phyloP scores from a whole-genome alignment of 495 filamentous ascomycete genomes.

The Talaromyces thailandensis region DNA sequence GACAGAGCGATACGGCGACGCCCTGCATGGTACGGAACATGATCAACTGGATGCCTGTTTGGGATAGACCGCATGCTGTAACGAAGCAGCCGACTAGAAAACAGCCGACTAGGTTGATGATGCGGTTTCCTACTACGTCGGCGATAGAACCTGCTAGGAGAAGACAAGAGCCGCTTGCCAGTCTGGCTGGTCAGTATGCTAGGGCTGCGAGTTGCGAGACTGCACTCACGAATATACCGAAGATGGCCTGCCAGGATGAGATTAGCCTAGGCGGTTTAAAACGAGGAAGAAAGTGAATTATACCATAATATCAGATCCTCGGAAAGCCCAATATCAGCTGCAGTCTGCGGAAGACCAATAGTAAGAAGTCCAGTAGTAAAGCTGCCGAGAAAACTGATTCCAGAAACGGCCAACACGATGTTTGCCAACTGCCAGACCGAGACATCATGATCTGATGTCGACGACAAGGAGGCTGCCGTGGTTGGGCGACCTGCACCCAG shows the following conservation, averaged over 20 bases:
- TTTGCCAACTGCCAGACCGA: neutral
- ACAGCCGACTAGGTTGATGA: conserved; percentile 36
- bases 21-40: conserved; percentile 42
- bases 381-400: conserved; percentile 28
- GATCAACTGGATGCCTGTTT: conserved; percentile 38
- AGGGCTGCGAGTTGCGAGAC: neutral
- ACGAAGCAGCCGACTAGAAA: conserved; percentile 34
- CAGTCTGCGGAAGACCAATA: conserved; percentile 39
- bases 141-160: conserved; percentile 42
- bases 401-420: conserved; percentile 16
- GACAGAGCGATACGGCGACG: conserved; percentile 36
- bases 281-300: conserved; percentile 16
- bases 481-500: neutral
- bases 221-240: conserved; percentile 4
- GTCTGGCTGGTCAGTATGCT: conserved; percentile 14
- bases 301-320: conserved; percentile 37
- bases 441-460: neutral
- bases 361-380: conserved; percentile 34
- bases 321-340: conserved; percentile 26
- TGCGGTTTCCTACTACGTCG: conserved; percentile 38
- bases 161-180: conserved; percentile 39
- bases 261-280: neutral
- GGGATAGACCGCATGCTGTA: conserved; percentile 35
- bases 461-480: neutral
- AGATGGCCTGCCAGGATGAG: neutral